Evolutionary conservation across 2,329 filamentous ascomycete species (phyloP), one percentile per base, ranked within the genome.

Genomic region (Cadophora luteo-olivacea): DNA sequence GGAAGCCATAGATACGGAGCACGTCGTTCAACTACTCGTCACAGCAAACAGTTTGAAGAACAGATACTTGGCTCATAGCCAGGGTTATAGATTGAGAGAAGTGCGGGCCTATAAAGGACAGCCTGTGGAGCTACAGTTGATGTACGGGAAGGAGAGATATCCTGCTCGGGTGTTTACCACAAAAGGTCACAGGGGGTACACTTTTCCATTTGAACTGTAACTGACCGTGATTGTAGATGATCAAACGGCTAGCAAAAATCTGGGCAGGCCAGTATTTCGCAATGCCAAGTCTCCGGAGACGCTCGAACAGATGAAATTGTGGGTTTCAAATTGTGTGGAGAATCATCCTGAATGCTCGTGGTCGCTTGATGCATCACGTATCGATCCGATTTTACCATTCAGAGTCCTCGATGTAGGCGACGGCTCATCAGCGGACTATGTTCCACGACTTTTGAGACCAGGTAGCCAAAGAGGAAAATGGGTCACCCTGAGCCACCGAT

Each of bases 401-500:
- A 66, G 65, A 22, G 48, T 55, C 2, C 55, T 67, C 12, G 65
- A 67, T 62, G 16, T 67, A 19, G 64, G 64, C 7, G 29, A 24
- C 4, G 33, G 11, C 19, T 41, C n/a, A 14, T 41, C 32, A 14
- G 14, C 6, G 4, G 48, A 49, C 22, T 48, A 6, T 32, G 16
- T 57, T 6, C 24, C 58, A 1, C 16, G 49, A 32, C 65, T 64
- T 7, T 6, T 64, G 9, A 16, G n/a, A 62, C 29, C 48, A 24
- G 36, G 29, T 14, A 12, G 25, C 3, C n/a, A 32, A 36, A 32
- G 65, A 38, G 36, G 57, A 4, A 65, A 48, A 45, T 68, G 61
- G 29, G 33, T 45, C 6, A 57, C 67, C 8, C 33, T 65, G 11
- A 66, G 67, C 51, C 67, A 68, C 32, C 48, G 63, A 11, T 68